A percentile compares a stretch with the other conserved stretches of the same genome.
Evolutionary conservation across 1,284 basidiomycete species (phyloP).

Genomic region (Acaromyces ingoldii): DNA sequence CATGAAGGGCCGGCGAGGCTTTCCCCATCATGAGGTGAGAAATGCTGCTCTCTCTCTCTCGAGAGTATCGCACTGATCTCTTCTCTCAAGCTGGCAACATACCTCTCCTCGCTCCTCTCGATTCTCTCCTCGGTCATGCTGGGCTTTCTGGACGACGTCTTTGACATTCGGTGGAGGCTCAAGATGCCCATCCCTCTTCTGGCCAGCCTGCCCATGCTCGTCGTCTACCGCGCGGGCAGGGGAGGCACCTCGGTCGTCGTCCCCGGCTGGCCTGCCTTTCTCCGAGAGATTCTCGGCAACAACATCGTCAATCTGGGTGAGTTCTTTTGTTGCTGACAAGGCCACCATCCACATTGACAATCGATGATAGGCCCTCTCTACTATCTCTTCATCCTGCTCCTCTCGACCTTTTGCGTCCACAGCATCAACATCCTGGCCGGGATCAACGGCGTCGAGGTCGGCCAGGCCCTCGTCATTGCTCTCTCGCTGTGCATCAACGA

Average conservation of each 20-base stretch:
- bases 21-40: conserved; percentile 70
- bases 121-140: conserved; percentile 86
- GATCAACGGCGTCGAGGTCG: conserved; percentile 86
- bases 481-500: conserved; percentile 87
- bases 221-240: conserved; percentile 91
- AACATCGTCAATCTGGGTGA: conserved; percentile 80
- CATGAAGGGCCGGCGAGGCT: conserved; percentile 56
- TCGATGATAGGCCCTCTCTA: conserved; percentile 83
- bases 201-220: conserved; percentile 84
- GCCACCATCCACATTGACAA: too few species aligned
- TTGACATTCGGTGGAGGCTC: conserved; percentile 97
- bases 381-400: conserved; percentile 90
- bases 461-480: conserved; percentile 88
- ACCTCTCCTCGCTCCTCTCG: conserved; percentile 84
- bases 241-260: conserved; percentile 93
- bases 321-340: conserved; percentile 6
- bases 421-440: conserved; percentile 98
- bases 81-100: conserved; percentile 69
- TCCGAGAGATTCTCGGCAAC: conserved; percentile 56
- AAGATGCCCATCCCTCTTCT: conserved; percentile 93
- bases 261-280: conserved; percentile 56
- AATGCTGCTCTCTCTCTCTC: too few species aligned
- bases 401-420: conserved; percentile 96
- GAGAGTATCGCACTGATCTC: conserved; percentile 5
- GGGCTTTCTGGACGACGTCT: conserved; percentile 94